phyloP scores from a whole-genome alignment of 1,284 basidiomycete genomes.

The Fomitopsis pinicola region DNA sequence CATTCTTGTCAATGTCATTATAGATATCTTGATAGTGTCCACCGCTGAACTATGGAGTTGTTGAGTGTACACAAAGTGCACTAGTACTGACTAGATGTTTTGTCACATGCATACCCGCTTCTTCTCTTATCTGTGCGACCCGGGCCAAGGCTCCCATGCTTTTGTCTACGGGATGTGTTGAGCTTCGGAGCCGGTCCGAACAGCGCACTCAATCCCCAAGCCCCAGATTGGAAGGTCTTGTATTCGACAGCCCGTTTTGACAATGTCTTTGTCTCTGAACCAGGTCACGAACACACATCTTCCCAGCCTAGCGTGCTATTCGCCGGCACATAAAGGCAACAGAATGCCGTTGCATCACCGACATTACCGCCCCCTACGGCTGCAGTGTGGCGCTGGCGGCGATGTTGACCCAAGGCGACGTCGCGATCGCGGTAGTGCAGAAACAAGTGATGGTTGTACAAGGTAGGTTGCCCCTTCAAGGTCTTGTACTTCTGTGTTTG shows the following conservation, averaged over 20 bases:
- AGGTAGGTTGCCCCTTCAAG: constrained; percentile 34
- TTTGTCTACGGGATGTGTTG: background rate
- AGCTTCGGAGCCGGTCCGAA: background rate
- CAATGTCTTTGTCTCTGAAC: background rate
- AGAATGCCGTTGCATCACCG: background rate
- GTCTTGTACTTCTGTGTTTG: background rate
- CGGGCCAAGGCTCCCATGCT: background rate
- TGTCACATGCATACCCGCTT: no score
- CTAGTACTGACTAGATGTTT: no score
- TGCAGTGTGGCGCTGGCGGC: background rate
- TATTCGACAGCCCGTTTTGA: background rate
- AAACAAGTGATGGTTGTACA: constrained; percentile 61
- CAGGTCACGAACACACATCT: background rate
- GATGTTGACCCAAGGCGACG: background rate
- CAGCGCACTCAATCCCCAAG: background rate
- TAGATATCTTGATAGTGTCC: no score
- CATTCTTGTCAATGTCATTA: no score
- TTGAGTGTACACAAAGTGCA: no score
- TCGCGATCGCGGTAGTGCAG: constrained; percentile 1
- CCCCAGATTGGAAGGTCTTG: background rate
- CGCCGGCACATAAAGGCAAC: background rate
- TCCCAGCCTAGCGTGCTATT: background rate
- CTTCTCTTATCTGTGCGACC: no score
- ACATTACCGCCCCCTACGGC: background rate
- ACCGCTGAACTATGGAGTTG: no score